A percentile compares a stretch with the other conserved stretches of the same genome.
phyloP scores from a whole-genome alignment of 441 rosid genomes.

The Gossypium schwendimanii region DNA sequence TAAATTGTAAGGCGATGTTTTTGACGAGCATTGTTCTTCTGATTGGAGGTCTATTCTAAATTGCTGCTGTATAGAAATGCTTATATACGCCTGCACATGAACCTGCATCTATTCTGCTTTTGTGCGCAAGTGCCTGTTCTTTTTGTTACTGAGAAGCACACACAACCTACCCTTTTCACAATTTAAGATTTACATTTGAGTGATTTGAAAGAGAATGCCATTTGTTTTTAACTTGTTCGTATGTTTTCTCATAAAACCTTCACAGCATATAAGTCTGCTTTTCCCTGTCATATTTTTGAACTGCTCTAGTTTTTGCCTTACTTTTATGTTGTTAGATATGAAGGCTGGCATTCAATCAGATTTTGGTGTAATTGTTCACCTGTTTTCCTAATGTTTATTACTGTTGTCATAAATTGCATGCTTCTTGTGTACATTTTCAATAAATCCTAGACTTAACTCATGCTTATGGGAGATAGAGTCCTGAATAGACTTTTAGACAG shows the following conservation, averaged over 20 bases:
- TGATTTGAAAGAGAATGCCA: background rate
- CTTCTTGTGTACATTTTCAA: background rate
- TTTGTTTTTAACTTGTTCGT: background rate
- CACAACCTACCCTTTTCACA: background rate
- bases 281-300: background rate
- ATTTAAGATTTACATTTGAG: background rate
- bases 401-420: background rate
- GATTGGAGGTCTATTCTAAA: background rate
- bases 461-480: background rate
- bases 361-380: background rate
- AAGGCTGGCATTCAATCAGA: background rate
- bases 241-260: background rate
- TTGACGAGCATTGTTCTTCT: background rate
- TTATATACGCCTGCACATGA: background rate
- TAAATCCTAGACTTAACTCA: background rate
- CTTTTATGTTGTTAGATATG: background rate
- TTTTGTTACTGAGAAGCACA: background rate
- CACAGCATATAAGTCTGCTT: background rate
- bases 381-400: background rate
- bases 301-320: background rate
- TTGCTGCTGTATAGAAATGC: background rate
- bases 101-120: background rate
- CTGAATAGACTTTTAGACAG: background rate
- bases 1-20: background rate
- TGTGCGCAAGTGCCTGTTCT: background rate